A percentile compares a stretch with the other conserved stretches of the same genome.
Conservation (phyloP, 306 rosid genomes). For the Cicer chorassanicum region DNA sequence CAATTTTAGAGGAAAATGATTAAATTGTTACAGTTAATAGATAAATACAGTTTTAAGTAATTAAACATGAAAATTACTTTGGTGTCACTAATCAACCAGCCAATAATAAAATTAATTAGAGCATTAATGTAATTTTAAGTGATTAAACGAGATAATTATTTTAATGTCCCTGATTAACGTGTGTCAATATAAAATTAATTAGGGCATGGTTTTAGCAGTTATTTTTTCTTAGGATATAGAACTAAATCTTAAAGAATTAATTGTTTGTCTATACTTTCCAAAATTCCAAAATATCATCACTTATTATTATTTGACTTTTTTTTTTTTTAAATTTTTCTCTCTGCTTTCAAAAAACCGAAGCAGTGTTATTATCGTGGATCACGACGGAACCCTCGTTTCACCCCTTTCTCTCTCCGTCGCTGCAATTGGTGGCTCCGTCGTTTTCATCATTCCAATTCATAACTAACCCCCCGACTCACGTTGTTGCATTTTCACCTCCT, state of each 20-base stretch:
- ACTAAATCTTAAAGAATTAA: too few relatives aligned
- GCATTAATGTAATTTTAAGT: too few relatives aligned
- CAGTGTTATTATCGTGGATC: conserved; percentile 40
- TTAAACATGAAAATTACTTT: neutral
- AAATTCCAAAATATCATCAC: neutral
- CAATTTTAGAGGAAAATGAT: too few relatives aligned
- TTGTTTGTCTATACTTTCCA: too few relatives aligned
- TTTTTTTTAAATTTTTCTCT: neutral
- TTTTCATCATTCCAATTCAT: conserved; percentile 48
- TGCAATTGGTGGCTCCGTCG: conserved; percentile 35
- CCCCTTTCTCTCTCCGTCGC: conserved; percentile 36
- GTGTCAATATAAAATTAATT: too few relatives aligned
- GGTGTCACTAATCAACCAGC: neutral
- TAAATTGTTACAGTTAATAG: too few relatives aligned
- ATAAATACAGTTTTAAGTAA: too few relatives aligned
- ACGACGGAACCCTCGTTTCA: conserved; percentile 41
- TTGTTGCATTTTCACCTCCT: conserved; percentile 40
- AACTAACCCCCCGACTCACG: conserved; percentile 36
- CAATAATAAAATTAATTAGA: too few relatives aligned
- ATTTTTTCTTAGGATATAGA: too few relatives aligned
- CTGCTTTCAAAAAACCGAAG: conserved; percentile 32
- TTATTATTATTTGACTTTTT: neutral
- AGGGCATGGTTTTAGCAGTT: too few relatives aligned
- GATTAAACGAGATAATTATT: too few relatives aligned
- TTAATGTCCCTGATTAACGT: too few relatives aligned